Evolutionary conservation across 2,329 filamentous ascomycete genomes (phyloP), one percentile per base, ranked within the genome.

Genomic region (Polychaeton citri): DNA sequence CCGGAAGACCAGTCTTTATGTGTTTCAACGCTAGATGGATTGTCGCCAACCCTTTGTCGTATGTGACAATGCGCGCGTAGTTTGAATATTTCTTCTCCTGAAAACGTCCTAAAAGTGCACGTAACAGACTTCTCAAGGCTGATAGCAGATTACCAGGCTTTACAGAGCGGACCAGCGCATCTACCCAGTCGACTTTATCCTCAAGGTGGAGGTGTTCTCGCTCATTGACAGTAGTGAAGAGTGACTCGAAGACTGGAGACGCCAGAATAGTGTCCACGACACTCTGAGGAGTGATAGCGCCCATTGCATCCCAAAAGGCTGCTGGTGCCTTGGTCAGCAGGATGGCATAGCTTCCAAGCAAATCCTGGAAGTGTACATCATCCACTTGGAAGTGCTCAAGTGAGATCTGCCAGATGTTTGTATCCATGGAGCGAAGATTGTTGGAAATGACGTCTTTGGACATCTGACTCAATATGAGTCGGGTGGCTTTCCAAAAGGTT

Each of bases 271-370:
- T 73, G 53, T 95, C 86, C n/a, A 85, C 75, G 33, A 96, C 75
- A 21, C 79, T 76, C 30, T 78, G 77, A 3, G 85, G 80, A 1
- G 82, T 80, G 34, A 88, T 83, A 19, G 84, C 74, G 34, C 81
- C 79, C 61, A 93, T 79, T 2, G 85, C 79, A 48, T 85, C 80
- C 88, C 88, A 95, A 48, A 95, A 90, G 31, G 82, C 81, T 37
- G 72, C 72, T 0, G 85, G 72, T 0, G 83, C 80, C 48, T 82
- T 86, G 44, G 78, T 72, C 35, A 95, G 65, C 12, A 95, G 69
- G 9, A 66, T 66, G 31, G 73, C 74, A 41, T 94, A 71, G 1
- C 79, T 76, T 38, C 76, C 74, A 32, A 93, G 68, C 12, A 90
- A 66, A 39, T 78, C 70, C 9, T 76, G 66, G 39, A 93, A 66